Percentiles rank a stretch among this genome's conserved stretches.
Conservation (phyloP, 78 protist genomes). For the Bigelowiella natans region DNA sequence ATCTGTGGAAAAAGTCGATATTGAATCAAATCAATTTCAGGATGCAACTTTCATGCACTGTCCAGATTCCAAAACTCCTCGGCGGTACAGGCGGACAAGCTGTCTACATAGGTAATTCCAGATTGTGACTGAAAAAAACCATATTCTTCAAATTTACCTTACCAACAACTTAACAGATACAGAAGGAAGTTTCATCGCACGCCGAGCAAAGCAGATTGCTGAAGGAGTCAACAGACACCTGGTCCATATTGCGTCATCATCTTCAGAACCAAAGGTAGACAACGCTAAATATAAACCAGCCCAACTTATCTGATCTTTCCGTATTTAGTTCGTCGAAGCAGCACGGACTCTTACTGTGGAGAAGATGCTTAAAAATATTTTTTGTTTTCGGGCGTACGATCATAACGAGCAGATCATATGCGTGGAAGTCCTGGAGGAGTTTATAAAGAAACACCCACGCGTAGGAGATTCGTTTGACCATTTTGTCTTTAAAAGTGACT, state of each 20-base stretch:
- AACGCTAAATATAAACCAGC: not conserved
- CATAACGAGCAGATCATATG: conserved; percentile 13
- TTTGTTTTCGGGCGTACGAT: conserved; percentile 9
- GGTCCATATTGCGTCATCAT: not conserved
- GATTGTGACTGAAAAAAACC: not conserved
- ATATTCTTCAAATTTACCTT: not conserved
- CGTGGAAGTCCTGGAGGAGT: not conserved
- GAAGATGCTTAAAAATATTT: not conserved
- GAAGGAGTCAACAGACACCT: not conserved
- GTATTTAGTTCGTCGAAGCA: not conserved
- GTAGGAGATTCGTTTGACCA: not conserved
- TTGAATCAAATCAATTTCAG: too few species aligned
- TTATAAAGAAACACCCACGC: not conserved
- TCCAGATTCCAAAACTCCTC: conserved; percentile 17
- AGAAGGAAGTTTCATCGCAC: not conserved
- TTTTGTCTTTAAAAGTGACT: not conserved
- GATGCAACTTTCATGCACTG: conserved; percentile 33
- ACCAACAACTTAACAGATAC: not conserved
- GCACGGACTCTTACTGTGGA: not conserved
- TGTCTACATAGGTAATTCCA: not conserved
- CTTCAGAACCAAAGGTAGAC: not conserved
- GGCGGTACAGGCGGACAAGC: conserved; percentile 29
- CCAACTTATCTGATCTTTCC: not conserved
- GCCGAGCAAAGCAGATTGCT: not conserved
- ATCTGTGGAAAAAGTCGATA: too few species aligned